Base-by-base conservation (phyloP, 768 basidiomycete species). In the Suillus clintonianus region DNA sequence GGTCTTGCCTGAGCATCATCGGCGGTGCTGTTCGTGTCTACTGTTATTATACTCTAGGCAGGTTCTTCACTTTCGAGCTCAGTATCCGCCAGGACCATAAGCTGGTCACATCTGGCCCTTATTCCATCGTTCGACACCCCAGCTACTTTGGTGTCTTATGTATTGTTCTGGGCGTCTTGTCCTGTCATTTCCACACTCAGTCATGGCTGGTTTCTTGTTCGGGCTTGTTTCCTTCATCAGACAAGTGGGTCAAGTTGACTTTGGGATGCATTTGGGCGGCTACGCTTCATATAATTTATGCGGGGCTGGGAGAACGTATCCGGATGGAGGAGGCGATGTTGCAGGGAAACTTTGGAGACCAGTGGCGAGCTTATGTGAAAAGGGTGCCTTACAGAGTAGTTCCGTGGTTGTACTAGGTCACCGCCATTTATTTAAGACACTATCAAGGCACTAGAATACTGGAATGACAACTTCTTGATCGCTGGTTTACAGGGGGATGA, bases 61-160 rank as follows among this genome's bases (percentile, higher is more conserved):
- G 70, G 7, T 62, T 77, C 56, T 81, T 79, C 71, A 82, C 80
- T 8, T 81, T 80, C 64, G 75, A 80, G 55, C 68, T 81, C 58
- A 68, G 72, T n/a, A 74, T 81, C 34, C 74, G 70, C 13, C 69
- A 71, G 10, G 54, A 72, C 24, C 81, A 82, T 65, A 67, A 61
- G 58, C 72, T 82, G 30, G 67, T 82, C 54, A 80, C 77, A 4
- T 63, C 66, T 10, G 80, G 80, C 0, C 81, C 80, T 8, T 82
- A 82, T 65, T 63, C 72, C 32, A 54, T 71, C 45, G 79, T 81
- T n/a, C 78, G 79, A 22, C 80, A 82, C 62, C 81, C 81, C 17
- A 57, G 63, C 30, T 65, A 65, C n/a, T n/a, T 48, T 8, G 62
- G 55, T 34, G 62, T 41, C 3, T 30, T 64, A 3, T 47, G 70